Percentiles rank a stretch among this genome's conserved stretches.
Evolutionary conservation across 257 asterid genomes (phyloP).

Genomic region (Gardenia jasminoides): DNA sequence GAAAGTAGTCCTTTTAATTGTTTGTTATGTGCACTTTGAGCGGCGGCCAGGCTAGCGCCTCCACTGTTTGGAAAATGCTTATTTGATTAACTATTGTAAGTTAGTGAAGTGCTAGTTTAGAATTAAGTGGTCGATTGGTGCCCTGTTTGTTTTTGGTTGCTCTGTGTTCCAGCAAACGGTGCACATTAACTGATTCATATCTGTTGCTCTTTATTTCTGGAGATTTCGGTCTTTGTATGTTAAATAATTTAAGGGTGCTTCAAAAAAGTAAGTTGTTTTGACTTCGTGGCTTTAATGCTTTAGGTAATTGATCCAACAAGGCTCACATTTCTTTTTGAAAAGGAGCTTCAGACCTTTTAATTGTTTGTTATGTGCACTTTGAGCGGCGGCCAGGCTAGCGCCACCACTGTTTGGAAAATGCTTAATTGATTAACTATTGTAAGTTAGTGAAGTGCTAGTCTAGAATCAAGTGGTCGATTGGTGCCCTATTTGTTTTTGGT

Average conservation of each 20-base stretch:
- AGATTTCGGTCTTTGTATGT: not conserved
- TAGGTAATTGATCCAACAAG: too few relatives aligned
- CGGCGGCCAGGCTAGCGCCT: not conserved
- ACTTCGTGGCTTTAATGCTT: too few relatives aligned
- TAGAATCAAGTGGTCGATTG: not conserved
- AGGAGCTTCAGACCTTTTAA: too few relatives aligned
- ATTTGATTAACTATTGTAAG: not conserved
- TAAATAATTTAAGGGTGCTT: not conserved
- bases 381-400: not conserved
- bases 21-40: not conserved
- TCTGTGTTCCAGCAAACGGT: too few relatives aligned
- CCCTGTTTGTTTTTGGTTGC: not conserved
- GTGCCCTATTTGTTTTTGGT: not conserved
- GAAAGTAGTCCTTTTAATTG: constrained; percentile 2
- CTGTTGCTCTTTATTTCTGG: not conserved
- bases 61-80: not conserved
- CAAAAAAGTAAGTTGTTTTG: too few relatives aligned
- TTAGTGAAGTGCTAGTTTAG: not conserved
- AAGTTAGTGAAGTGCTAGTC: not conserved
- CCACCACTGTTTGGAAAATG: not conserved
- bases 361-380: not conserved
- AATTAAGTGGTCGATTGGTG: not conserved
- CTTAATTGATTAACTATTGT: not conserved
- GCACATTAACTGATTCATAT: not conserved
- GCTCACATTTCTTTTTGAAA: too few relatives aligned